These are phyloP conservation scores for Skeletonema tropicum DNA, from an alignment of 108 stramenopile genomes.

Conservation along the genomic window DNA sequence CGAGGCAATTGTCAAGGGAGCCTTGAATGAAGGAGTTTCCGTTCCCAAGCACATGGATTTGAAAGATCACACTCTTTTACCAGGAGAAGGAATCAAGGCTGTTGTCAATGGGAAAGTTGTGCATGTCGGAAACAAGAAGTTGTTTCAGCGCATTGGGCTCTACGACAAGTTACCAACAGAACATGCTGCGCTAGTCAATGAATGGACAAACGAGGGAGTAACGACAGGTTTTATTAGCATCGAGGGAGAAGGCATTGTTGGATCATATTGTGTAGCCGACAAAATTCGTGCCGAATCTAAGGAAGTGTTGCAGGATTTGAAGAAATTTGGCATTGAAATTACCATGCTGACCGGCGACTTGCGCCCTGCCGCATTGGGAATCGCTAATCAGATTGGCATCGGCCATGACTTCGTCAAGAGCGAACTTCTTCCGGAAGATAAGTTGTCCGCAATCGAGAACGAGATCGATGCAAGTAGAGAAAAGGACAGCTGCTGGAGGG, in stretches of 20 bases:
- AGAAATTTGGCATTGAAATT: slow-evolving; percentile 73
- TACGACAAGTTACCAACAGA: slow-evolving; percentile 36
- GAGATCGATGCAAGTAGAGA: slow-evolving; percentile 27
- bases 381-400: slow-evolving; percentile 78
- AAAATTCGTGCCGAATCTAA: slow-evolving; percentile 62
- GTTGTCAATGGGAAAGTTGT: slow-evolving; percentile 57
- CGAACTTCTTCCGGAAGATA: slow-evolving; percentile 76
- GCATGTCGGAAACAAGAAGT: slow-evolving; percentile 72
- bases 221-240: slow-evolving; percentile 79
- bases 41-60: slow-evolving; percentile 43
- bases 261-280: slow-evolving; percentile 77
- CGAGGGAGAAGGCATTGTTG: slow-evolving; percentile 74
- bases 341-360: slow-evolving; percentile 96
- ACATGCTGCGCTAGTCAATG: slow-evolving; percentile 32
- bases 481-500: slow-evolving; percentile 16
- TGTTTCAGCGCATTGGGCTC: slow-evolving; percentile 67
- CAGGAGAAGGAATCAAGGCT: slow-evolving; percentile 74
- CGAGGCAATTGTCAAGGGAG: slow-evolving; percentile 64
- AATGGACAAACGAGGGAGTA: slow-evolving; percentile 60
- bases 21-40: slow-evolving; percentile 56
- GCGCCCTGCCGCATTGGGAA: slow-evolving; percentile 75
- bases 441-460: slow-evolving; percentile 47
- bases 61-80: slow-evolving; percentile 58
- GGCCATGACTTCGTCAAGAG: slow-evolving; percentile 46
- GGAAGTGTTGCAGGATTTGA: slow-evolving; percentile 59